Conservation (phyloP, 768 basidiomycete genomes). For the Rhodotorula toruloides region DNA sequence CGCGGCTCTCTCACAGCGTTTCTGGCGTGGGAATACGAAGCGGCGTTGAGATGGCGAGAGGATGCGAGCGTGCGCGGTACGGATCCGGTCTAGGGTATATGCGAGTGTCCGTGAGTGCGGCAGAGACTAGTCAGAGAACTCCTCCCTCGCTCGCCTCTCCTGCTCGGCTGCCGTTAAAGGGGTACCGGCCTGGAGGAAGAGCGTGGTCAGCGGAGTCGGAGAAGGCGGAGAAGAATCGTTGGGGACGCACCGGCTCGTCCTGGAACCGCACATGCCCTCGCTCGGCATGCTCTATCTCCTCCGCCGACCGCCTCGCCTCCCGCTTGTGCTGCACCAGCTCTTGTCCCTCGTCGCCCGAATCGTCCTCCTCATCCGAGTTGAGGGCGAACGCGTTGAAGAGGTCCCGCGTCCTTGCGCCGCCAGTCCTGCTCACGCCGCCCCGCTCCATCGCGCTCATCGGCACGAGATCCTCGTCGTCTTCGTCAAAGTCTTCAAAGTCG, state of each 20-base stretch:
- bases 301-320: background rate
- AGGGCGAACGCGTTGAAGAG: conserved; percentile 80
- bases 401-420: conserved; percentile 63
- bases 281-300: background rate
- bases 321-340: conserved; percentile 15
- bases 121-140: conserved; percentile 35
- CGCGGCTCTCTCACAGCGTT: background rate
- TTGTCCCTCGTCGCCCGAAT: conserved; percentile 21
- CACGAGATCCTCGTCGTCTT: conserved; percentile 55
- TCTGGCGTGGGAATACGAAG: no score
- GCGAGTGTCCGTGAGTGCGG: no score
- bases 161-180: conserved; percentile 1
- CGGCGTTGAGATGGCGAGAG: no score
- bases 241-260: conserved; percentile 2
- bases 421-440: conserved; percentile 40
- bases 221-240: background rate
- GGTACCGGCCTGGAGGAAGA: background rate
- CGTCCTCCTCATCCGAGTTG: conserved; percentile 42
- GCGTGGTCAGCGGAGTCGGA: background rate
- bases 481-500: conserved; percentile 58
- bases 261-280: background rate
- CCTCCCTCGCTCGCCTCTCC: conserved; percentile 20
- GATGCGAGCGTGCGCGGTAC: no score
- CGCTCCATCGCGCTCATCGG: conserved; percentile 66
- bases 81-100: no score